These are phyloP conservation scores for Aschersonia sp. DNA, from an alignment of 2,329 filamentous ascomycete genomes.

Conservation along the genomic window DNA sequence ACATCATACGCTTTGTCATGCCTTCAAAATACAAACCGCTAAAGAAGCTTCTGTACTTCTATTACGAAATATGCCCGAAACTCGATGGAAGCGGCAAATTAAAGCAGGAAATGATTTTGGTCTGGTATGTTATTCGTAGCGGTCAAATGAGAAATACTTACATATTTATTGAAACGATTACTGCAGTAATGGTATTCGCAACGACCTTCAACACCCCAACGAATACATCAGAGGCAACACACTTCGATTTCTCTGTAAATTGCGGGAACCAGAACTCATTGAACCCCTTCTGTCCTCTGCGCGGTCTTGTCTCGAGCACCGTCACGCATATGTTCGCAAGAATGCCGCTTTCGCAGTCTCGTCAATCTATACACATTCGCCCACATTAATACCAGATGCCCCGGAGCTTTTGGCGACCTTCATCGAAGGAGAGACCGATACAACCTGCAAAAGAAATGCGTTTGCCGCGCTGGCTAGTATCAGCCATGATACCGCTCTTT, in stretches of 20 bases:
- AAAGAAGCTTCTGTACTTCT: constrained; percentile 98
- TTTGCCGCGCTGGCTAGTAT: constrained; percentile 85
- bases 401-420: constrained; percentile 84
- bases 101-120: constrained; percentile 98
- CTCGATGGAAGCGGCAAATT: constrained; percentile 83
- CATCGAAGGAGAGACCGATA: constrained; percentile 78
- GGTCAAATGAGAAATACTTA: background rate
- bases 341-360: constrained; percentile 92
- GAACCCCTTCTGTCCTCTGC: constrained; percentile 90
- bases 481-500: constrained; percentile 81
- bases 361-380: constrained; percentile 82
- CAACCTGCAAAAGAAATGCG: constrained; percentile 94
- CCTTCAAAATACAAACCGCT: constrained; percentile 90
- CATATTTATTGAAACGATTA: background rate
- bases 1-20: constrained; percentile 99
- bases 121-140: constrained; percentile 48
- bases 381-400: constrained; percentile 85
- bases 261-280: constrained; percentile 88
- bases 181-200: constrained; percentile 84
- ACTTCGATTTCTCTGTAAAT: constrained; percentile 92
- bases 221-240: constrained; percentile 98
- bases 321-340: constrained; percentile 95
- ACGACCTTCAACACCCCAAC: constrained; percentile 93
- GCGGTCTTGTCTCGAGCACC: constrained; percentile 82
- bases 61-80: constrained; percentile 98